These are phyloP conservation scores for Agarophyton chilense DNA, from an alignment of 23 red algal species.

Conservation along the genomic window DNA sequence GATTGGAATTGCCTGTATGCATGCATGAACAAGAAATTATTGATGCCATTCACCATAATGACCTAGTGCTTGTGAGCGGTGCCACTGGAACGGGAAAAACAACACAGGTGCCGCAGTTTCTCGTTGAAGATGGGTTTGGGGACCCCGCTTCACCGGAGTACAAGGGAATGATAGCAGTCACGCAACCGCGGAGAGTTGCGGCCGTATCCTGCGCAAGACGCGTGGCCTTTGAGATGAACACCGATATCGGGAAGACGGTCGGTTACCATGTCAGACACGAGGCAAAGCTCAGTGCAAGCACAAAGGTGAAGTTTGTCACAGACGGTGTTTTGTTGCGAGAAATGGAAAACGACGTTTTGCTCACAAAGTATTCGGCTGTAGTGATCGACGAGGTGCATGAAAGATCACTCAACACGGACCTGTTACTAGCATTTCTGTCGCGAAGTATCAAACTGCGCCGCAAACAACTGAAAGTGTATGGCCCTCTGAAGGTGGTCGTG, in stretches of 20 bases:
- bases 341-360: slow-evolving; percentile 69
- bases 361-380: slow-evolving; percentile 71
- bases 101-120: slow-evolving; percentile 89
- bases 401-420: slow-evolving; percentile 80
- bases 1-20: slow-evolving; percentile 71
- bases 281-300: not conserved
- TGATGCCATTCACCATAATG: slow-evolving; percentile 71
- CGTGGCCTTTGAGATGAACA: slow-evolving; percentile 83
- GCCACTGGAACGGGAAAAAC: slow-evolving; percentile 95
- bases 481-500: slow-evolving; percentile 78
- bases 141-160: slow-evolving; percentile 25
- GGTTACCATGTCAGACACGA: slow-evolving; percentile 86
- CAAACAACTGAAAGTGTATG: not conserved
- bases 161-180: slow-evolving; percentile 76
- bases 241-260: slow-evolving; percentile 56
- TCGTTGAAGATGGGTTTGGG: slow-evolving; percentile 84
- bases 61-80: slow-evolving; percentile 77
- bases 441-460: slow-evolving; percentile 59
- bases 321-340: slow-evolving; percentile 87
- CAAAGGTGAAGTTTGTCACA: slow-evolving; percentile 79
- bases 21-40: slow-evolving; percentile 85
- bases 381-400: slow-evolving; percentile 97
- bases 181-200: slow-evolving; percentile 92
- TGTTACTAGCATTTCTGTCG: slow-evolving; percentile 81
- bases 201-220: slow-evolving; percentile 81